Percentiles rank a stretch among this genome's conserved stretches.
These are phyloP conservation scores for Podaxis rugospora DNA, from an alignment of 768 basidiomycete species.

Conservation along the genomic window DNA sequence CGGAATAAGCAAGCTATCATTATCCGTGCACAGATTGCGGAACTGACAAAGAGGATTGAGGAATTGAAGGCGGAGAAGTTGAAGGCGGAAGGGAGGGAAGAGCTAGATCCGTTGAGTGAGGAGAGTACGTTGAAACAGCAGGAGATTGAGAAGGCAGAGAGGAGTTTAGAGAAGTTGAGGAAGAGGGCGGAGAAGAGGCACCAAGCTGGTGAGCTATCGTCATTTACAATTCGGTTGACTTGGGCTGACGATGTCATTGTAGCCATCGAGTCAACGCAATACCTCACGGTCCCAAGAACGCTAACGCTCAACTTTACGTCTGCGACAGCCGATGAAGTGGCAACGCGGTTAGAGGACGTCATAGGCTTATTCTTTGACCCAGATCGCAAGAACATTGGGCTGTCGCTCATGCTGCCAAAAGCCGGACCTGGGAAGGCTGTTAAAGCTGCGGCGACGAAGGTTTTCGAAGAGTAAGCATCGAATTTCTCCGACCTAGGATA, in stretches of 20 bases:
- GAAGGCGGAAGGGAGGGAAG: slow-evolving; percentile 16
- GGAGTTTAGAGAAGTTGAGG: slow-evolving; percentile 5
- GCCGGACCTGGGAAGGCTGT: slow-evolving; percentile 9
- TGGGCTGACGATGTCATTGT: neutral
- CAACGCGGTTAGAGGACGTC: slow-evolving; percentile 6
- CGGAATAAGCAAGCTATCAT: slow-evolving; percentile 10
- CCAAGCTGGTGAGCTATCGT: slow-evolving; percentile 1
- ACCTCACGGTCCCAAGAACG: neutral
- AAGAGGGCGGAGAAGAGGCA: slow-evolving; percentile 9
- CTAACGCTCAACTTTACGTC: neutral
- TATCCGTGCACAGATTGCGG: slow-evolving; percentile 12
- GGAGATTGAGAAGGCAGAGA: slow-evolving; percentile 6
- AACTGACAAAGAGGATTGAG: slow-evolving; percentile 14
- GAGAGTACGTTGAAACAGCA: neutral
- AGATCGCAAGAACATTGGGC: slow-evolving; percentile 12
- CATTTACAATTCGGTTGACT: neutral
- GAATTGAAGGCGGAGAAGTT: slow-evolving; percentile 15
- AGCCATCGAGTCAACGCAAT: neutral
- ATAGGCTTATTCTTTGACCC: slow-evolving; percentile 11
- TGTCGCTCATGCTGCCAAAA: slow-evolving; percentile 10
- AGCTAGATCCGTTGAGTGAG: slow-evolving; percentile 10
- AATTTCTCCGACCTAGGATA: neutral
- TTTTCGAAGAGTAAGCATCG: slow-evolving; percentile 10
- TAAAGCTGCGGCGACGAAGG: slow-evolving; percentile 7
- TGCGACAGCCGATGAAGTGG: neutral